phyloP scores from a whole-genome alignment of 164 flowering plant species.

The Sextonia rubra region DNA sequence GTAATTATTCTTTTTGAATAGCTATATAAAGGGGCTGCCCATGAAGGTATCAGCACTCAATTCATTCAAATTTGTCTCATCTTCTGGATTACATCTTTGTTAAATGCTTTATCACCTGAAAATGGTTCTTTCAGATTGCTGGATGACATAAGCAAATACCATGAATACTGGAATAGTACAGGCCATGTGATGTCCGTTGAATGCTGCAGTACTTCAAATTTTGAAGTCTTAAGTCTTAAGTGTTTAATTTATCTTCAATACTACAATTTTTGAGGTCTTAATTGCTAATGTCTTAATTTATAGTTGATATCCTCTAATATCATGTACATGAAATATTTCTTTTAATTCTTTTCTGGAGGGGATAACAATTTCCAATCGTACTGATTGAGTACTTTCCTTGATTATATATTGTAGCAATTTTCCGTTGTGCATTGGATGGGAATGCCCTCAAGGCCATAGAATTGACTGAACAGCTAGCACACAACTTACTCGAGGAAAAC shows the following conservation, averaged over 20 bases:
- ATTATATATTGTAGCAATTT: constrained; percentile 48
- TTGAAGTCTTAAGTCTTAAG: too few relatives aligned
- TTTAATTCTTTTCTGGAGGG: neutral
- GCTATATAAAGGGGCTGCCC: too few relatives aligned
- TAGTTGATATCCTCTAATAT: too few relatives aligned
- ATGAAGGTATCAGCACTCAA: neutral
- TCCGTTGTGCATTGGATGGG: constrained; percentile 67
- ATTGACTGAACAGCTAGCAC: constrained; percentile 69
- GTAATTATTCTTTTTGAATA: too few relatives aligned
- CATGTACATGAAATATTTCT: neutral
- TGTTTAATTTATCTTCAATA: neutral
- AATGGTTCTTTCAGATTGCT: neutral
- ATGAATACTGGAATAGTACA: neutral
- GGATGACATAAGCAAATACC: neutral
- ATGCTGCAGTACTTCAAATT: too few relatives aligned
- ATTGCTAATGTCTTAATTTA: neutral
- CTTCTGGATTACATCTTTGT: neutral
- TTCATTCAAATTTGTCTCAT: neutral
- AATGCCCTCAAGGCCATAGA: constrained; percentile 85
- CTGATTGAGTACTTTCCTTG: neutral
- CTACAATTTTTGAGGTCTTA: neutral
- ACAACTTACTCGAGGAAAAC: constrained; percentile 63
- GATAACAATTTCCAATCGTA: neutral
- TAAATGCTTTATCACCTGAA: neutral
- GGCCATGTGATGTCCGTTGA: neutral